Base-by-base conservation (phyloP, 1,284 basidiomycete genomes). In the Leccinum subatratum region DNA sequence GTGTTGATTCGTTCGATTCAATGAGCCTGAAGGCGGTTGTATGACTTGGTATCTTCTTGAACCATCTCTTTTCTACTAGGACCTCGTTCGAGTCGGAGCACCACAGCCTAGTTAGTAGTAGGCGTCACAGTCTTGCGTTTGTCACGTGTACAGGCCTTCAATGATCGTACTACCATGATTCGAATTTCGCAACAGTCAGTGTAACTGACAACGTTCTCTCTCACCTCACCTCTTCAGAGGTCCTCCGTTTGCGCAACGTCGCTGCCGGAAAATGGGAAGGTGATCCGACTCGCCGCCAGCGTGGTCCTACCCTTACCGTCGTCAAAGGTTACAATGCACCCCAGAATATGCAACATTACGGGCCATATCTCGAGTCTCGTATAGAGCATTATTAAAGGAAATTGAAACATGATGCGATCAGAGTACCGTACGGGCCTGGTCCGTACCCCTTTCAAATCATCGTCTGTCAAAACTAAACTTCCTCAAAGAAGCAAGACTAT, bases 161-260 rank as follows among this genome's bases (percentile, higher is more conserved):
- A n/a, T n/a, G 71, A 90, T 99, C 73, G 93, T 97, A 6, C 81
- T 98, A 95, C 91, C 37, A 93, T 99, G 90, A 93, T 99, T 74
- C 88, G 96, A n/a, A n/a, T n/a, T n/a, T n/a, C n/a, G n/a, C 34
- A 94, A 94, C 68, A 96, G 95, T 18, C 68, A 96, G 95, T 18
- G 86, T 93, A 14, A 95, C 96, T 16, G 95, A 98, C 80, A 92
- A 94, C 72, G 88, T 98, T 7, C 86, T 98, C 39, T 83, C 86
- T 12, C 91, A 94, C 75, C 85, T 98, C 20, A 90, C 93, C 5
- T 85, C 88, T 39, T 85, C 87, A 4, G 93, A 96, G 72, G 83
- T 92, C 16, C 81, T 98, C 57, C 86, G 88, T 65, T 81, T 98
- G 63, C 85, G 87, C 66, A 93, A 93, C 73, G 90, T 97, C 7